phyloP scores from a whole-genome alignment of 495 filamentous ascomycete genomes.

The Penicillium malachiteum region DNA sequence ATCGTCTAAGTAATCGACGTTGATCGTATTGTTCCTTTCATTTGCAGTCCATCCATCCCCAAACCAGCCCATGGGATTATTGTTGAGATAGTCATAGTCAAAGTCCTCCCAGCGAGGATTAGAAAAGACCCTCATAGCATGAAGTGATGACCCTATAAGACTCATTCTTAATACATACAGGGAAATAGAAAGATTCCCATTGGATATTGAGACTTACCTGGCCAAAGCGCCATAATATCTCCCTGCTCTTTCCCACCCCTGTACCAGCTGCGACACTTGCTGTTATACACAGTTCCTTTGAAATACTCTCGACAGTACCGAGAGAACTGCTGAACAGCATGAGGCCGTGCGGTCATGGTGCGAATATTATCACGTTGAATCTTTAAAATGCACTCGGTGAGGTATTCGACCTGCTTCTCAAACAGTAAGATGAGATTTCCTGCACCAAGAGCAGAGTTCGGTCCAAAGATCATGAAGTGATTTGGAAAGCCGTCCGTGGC shows the following conservation, averaged over 20 bases:
- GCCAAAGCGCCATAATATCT: slow-evolving; percentile 41
- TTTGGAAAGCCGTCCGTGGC: slow-evolving; percentile 65
- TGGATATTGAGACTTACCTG: slow-evolving; percentile 29
- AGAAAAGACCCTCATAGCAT: slow-evolving; percentile 35
- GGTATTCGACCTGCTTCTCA: slow-evolving; percentile 52
- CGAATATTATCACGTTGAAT: slow-evolving; percentile 52
- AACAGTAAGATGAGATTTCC: slow-evolving; percentile 45
- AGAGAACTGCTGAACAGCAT: slow-evolving; percentile 46
- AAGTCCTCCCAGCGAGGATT: slow-evolving; percentile 45
- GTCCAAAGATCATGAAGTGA: slow-evolving; percentile 56
- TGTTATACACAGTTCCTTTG: slow-evolving; percentile 44
- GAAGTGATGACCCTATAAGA: slow-evolving; percentile 37
- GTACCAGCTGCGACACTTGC: slow-evolving; percentile 56
- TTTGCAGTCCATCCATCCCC: slow-evolving; percentile 45
- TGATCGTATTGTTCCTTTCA: slow-evolving; percentile 33
- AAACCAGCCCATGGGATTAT: slow-evolving; percentile 39
- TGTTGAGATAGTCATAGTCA: slow-evolving; percentile 38
- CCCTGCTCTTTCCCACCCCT: slow-evolving; percentile 42
- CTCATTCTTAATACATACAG: no score
- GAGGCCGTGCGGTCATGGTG: slow-evolving; percentile 35
- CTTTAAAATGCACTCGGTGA: slow-evolving; percentile 49
- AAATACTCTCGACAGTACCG: slow-evolving; percentile 49
- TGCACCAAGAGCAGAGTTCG: slow-evolving; percentile 48
- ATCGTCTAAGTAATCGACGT: slow-evolving; percentile 41
- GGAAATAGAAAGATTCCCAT: slow-evolving; percentile 1